Base-by-base conservation (phyloP, 352 stramenopile species). In the Poterioochromonas sp. region DNA sequence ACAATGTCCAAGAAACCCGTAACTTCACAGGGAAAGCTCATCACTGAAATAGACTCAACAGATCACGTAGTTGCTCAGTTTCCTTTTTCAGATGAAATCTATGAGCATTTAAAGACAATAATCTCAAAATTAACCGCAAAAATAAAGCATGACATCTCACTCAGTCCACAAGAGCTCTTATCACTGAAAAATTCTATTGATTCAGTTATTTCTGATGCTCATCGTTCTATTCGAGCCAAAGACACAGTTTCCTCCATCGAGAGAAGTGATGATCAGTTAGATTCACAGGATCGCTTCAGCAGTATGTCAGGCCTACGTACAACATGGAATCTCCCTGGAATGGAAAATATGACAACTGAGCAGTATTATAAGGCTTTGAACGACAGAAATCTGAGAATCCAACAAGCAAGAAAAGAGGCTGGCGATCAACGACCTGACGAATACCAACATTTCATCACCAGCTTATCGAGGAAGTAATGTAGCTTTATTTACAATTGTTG, bases 291-390 rank as follows among this genome's bases (percentile, higher is more conserved):
- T 32, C 2, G 5, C 29, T 5, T n/a, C 3, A 26, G 1, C 3
- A 29, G 51, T 44, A 29, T 8, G 26, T 11, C 8, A 44, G 8
- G 51, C 11, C 51, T 43, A 32, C 1, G 63, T 51, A 20, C 8
- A 20, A 73, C 18, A 29, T 73, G 63, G 63, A 29, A 43, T 44
- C 1, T 73, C 11, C 63, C 18, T 32, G 29, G 26, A 29, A 12
- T 29, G 20, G 63, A 73, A n/a, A 51, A 44, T 44, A 73, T 73
- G 63, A 44, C 63, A 51, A 73, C 63, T 29, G 32, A 73, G 29
- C 8, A 73, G 32, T 73, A 73, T 32, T 73, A 73, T 51, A 32
- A 18, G 26, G 63, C 63, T 51, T 1, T 73, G 3, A 73, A 73
- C 29, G n/a, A 47, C 11, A 11, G 63, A n/a, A 73, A 43, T 29